Evolutionary conservation across 1,284 basidiomycete genomes (phyloP), one percentile per base, ranked within the genome.

Genomic region (Takashimella tepidaria): DNA sequence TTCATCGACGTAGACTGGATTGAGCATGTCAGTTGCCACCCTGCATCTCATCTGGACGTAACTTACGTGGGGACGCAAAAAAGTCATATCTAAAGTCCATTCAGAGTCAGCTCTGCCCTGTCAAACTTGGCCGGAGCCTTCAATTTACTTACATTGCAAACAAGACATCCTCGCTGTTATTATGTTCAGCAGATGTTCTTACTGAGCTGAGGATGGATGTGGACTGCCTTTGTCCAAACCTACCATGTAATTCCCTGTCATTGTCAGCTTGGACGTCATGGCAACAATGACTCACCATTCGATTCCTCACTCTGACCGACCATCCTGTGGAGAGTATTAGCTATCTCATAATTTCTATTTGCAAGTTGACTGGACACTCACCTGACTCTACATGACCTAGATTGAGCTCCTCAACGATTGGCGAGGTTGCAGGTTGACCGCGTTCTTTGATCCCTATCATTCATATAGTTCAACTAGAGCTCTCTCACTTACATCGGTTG

Each of bases 391-490:
- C 62, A 55, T 74, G 68, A 12, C 72, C 72, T 25, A 74, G 51
- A 50, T 74, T 69, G 45, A 74, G 45, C 49, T 74, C 72, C 55
- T 74, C 72, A 16, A 72, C 70, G 20, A 74, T 74, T 6, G 72
- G 72, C 0, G 67, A 68, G n/a, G 72, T 74, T 21, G 72, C 72
- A 6, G 72, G 72, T 49, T 74, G 72, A 19, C 70, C 70, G 26
- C 72, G 51, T 54, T 74, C 72, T 62, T 74, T 74, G 63, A 70
- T 70, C 70, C 70, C 70, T 49, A 6, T 5, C n/a, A n/a, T n/a
- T n/a, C n/a, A n/a, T n/a, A n/a, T n/a, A n/a, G 2, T 5, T 6
- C 37, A 16, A 47, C n/a, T 22, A 37, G 1, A n/a, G 42, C 42
- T n/a, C n/a, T n/a, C n/a, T n/a, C n/a, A 20, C 6, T 8, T n/a